Evolutionary conservation across 768 basidiomycete species (phyloP), one percentile per base, ranked within the genome.

Genomic region (Lactarius sp.): DNA sequence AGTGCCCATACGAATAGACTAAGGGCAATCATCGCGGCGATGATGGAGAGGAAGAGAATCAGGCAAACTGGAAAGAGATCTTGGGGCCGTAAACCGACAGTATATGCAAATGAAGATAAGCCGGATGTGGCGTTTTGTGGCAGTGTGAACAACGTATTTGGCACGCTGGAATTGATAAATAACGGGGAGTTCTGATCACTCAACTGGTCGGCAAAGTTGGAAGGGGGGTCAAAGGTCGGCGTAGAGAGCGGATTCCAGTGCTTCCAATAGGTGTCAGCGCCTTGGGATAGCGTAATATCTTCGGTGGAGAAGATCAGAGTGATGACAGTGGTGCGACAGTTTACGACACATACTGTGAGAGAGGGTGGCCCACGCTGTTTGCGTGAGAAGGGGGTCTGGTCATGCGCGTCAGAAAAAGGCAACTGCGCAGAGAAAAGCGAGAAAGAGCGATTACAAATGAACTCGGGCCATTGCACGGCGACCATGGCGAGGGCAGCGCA

Each of bases 401-500:
- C 46, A 65, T 31, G 16, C 12, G 3, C 22, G 5, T 50, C 53
- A 53, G 60, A 33, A 44, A 47, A 44, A 59, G 41, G 57, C 31
- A 44, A 52, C 37, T 14, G 31, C n/a, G 3, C 55, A 39, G 49
- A 36, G 27, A 52, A 60, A 59, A 20, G 56, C 51, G n/a, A 81
- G 31, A 33, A 60, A 20, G 8, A 27, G 10, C n/a, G 9, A 89
- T 68, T 69, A 94, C 94, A 98, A 64, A 88, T 82, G 73, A 95
- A 98, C 16, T 80, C 78, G 0, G 97, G 96, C 96, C 96, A 99
- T 72, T 92, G 82, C 22, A 98, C 93, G 39, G 96, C 92, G 59
- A 98, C 86, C 90, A 97, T 95, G 37, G 85, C 86, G 14, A 99
- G 78, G 37, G 87, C 83, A 46, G 92, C 83, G 73, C 89, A 92